Conservation (phyloP, 2,329 filamentous ascomycete genomes). For the Paecilomyces sp. region DNA sequence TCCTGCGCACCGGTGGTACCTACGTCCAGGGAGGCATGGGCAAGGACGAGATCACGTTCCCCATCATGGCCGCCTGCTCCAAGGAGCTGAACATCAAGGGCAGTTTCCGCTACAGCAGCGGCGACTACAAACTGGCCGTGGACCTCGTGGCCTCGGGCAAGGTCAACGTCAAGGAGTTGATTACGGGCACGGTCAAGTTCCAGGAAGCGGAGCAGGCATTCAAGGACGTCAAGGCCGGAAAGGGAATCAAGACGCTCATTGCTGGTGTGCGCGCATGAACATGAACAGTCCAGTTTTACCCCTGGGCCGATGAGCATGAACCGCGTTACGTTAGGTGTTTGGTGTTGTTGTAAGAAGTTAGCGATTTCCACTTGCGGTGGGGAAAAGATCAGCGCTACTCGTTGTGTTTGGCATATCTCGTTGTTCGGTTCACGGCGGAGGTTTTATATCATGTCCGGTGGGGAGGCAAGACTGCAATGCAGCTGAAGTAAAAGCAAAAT, state of each 20-base stretch:
- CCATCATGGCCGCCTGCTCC: slow-evolving; percentile 79
- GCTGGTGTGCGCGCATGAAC: slow-evolving; percentile 24
- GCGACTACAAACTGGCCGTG: slow-evolving; percentile 80
- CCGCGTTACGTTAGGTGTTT: neutral
- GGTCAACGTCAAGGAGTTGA: slow-evolving; percentile 69
- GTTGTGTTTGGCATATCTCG: neutral
- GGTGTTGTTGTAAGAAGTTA: neutral
- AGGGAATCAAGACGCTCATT: slow-evolving; percentile 48
- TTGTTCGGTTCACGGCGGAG: neutral
- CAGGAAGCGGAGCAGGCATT: slow-evolving; percentile 80
- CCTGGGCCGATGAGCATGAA: neutral
- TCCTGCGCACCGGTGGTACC: slow-evolving; percentile 62
- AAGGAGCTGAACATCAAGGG: slow-evolving; percentile 86
- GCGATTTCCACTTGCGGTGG: neutral
- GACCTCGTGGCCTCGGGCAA: slow-evolving; percentile 66
- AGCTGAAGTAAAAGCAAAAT: neutral
- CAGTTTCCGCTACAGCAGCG: slow-evolving; percentile 81
- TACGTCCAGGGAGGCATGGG: slow-evolving; percentile 91
- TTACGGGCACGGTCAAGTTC: slow-evolving; percentile 72
- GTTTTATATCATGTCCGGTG: neutral
- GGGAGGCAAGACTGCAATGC: neutral
- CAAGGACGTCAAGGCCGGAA: slow-evolving; percentile 73
- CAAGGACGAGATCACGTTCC: slow-evolving; percentile 77
- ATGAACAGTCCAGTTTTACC: too few species aligned
- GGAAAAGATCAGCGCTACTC: neutral